Base-by-base conservation (phyloP, 345 rosid genomes). In the Populus nigra region DNA sequence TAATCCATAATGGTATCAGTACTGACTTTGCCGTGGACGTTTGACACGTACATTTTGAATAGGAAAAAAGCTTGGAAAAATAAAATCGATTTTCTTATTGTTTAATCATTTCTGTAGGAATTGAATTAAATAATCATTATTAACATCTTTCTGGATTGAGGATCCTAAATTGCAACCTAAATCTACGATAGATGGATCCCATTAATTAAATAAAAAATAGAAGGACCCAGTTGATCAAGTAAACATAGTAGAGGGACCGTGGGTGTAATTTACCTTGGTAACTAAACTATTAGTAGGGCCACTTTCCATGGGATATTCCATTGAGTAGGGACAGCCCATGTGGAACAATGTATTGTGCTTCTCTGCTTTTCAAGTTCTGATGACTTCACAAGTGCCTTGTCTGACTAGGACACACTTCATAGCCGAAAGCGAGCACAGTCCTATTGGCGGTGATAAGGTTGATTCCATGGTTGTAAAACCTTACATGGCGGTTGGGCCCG, bases 261-360 rank as follows among this genome's bases (percentile, higher is more conserved):
- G 10, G 3, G 62, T 57, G 63, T 57, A 23, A 57, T 20, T 20
- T 41, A 36, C 33, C 65, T 67, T 25, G 5, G 45, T 16, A 39
- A 5, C 4, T 11, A 25, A 25, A 38, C 12, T 71, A 53, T 61
- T 11, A 72, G 29, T 11, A 11, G 47, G 47, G 20, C 13, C 53
- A 27, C 27, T 22, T 71, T 72, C 17, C 25, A 23, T 8, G 25
- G 25, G 45, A 62, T 33, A 62, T 74, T 63, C 41, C 17, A 36
- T 2, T 2, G 47, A 50, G 78, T 68, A 75, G 86, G 80, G 78
- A 62, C 82, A 25, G 7, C 69, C 80, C 86, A 78, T 68, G 82
- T 84, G 86, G 81, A 68, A 49, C 18, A 33, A 75, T 47, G 17
- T 22, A 27, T 7, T 31, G 63, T 71, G 74, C 25, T 45, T 69